phyloP scores from a whole-genome alignment of 257 asterid genomes.

The Ophiorrhiza pumila region DNA sequence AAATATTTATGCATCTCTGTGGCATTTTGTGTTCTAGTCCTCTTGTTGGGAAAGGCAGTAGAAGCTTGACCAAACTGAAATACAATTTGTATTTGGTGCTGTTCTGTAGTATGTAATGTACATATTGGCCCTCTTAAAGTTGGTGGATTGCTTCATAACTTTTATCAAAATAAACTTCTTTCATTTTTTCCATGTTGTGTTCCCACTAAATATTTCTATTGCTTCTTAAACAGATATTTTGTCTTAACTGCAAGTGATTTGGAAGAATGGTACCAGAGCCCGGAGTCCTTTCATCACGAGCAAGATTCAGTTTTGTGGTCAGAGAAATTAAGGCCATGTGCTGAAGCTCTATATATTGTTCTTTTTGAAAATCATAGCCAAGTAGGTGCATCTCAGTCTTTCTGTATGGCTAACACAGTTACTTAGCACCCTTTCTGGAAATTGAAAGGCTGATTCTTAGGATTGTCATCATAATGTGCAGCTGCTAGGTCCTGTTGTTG shows the following conservation, averaged over 20 bases:
- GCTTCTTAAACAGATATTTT: constrained; percentile 69
- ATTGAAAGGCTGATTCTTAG: constrained; percentile 1
- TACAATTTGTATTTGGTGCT: background rate
- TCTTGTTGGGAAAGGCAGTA: background rate
- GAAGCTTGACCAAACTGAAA: background rate
- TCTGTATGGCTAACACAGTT: constrained; percentile 10
- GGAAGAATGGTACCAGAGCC: constrained; percentile 90
- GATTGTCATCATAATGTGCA: constrained; percentile 33
- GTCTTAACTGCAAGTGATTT: constrained; percentile 78
- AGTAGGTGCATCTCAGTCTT: constrained; percentile 43
- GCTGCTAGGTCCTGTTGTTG: constrained; percentile 96
- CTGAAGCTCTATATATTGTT: constrained; percentile 90
- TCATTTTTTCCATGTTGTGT: background rate
- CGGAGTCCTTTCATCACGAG: constrained; percentile 90
- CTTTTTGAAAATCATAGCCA: constrained; percentile 90
- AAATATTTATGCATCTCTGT: background rate
- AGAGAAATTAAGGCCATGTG: constrained; percentile 94
- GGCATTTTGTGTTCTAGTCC: background rate
- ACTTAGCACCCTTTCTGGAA: background rate
- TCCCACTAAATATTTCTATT: constrained; percentile 27
- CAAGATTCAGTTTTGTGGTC: constrained; percentile 95
- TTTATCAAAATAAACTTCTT: background rate
- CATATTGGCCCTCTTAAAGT: background rate
- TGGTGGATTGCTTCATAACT: background rate
- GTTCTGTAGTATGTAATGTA: background rate